Percentiles rank a stretch among this genome's conserved stretches.
These are phyloP conservation scores for Diaporthe destruens DNA, from an alignment of 2,329 filamentous ascomycete species.

Conservation along the genomic window DNA sequence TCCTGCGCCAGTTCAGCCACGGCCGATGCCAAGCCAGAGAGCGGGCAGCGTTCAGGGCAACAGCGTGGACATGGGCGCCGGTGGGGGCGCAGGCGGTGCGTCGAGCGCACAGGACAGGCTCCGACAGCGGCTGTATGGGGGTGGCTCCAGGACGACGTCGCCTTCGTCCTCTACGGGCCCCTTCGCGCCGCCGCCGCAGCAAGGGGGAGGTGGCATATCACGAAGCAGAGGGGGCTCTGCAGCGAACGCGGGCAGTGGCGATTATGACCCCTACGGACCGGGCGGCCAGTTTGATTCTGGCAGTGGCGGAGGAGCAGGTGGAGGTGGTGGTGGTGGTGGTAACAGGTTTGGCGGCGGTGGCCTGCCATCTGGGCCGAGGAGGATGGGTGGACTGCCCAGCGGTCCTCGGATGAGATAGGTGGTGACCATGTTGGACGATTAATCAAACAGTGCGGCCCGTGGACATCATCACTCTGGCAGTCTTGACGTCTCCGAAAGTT, in stretches of 20 bases:
- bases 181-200: slow-evolving; percentile 59
- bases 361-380: slow-evolving; percentile 61
- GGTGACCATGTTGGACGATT: neutral
- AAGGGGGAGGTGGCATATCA: slow-evolving; percentile 41
- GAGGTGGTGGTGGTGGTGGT: slow-evolving; percentile 45
- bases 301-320: slow-evolving; percentile 46
- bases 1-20: slow-evolving; percentile 55
- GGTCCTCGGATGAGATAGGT: slow-evolving; percentile 55
- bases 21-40: slow-evolving; percentile 79
- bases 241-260: slow-evolving; percentile 46
- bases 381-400: slow-evolving; percentile 51
- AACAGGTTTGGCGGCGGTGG: slow-evolving; percentile 52
- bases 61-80: slow-evolving; percentile 42
- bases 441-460: neutral
- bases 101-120: slow-evolving; percentile 82
- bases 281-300: slow-evolving; percentile 58
- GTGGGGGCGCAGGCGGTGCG: slow-evolving; percentile 51
- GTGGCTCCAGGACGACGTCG: slow-evolving; percentile 68
- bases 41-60: slow-evolving; percentile 79
- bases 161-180: slow-evolving; percentile 59
- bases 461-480: slow-evolving; percentile 32
- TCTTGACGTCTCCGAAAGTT: slow-evolving; percentile 11
- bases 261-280: slow-evolving; percentile 62
- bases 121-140: slow-evolving; percentile 80
- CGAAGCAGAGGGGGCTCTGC: slow-evolving; percentile 45